Percentiles rank a stretch among this genome's conserved stretches.
These are phyloP conservation scores for Phellopilus nigrolimitatus DNA, from an alignment of 1,284 basidiomycete species.

Conservation along the genomic window DNA sequence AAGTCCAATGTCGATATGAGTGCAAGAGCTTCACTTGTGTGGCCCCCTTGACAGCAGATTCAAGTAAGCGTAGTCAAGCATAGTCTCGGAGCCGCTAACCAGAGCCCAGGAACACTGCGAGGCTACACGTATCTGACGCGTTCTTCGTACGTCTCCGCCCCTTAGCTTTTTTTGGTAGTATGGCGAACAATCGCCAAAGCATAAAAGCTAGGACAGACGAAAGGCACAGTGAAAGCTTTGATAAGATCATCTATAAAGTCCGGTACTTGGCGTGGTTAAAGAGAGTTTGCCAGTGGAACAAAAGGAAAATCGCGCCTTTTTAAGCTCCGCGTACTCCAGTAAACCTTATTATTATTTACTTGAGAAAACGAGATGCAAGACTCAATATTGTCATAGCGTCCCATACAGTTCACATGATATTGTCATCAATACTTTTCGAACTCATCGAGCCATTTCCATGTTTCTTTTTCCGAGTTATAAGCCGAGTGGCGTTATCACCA, in stretches of 20 bases:
- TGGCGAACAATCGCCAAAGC: background rate
- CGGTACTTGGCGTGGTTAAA: no score
- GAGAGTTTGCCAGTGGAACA: no score
- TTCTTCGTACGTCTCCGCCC: background rate
- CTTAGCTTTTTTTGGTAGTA: background rate
- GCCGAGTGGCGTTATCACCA: no score
- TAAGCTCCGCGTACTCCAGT: no score
- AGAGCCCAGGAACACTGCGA: slow-evolving; percentile 60
- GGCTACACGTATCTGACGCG: slow-evolving; percentile 26
- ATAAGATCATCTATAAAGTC: background rate
- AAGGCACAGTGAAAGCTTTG: background rate
- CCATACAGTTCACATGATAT: no score
- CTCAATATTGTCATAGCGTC: no score
- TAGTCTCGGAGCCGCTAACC: slow-evolving; percentile 32
- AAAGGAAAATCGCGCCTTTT: no score
- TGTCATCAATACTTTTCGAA: no score
- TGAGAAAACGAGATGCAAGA: no score
- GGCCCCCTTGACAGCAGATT: slow-evolving; percentile 66
- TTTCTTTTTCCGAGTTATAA: no score
- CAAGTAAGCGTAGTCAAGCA: slow-evolving; percentile 5
- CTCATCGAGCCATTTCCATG: no score
- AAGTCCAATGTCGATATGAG: slow-evolving; percentile 78
- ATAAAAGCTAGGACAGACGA: background rate
- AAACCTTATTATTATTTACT: no score
- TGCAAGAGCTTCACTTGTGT: slow-evolving; percentile 84